Evolutionary conservation across 2,329 filamentous ascomycete species (phyloP), one percentile per base, ranked within the genome.

Genomic region (Aspergillus neotritici): DNA sequence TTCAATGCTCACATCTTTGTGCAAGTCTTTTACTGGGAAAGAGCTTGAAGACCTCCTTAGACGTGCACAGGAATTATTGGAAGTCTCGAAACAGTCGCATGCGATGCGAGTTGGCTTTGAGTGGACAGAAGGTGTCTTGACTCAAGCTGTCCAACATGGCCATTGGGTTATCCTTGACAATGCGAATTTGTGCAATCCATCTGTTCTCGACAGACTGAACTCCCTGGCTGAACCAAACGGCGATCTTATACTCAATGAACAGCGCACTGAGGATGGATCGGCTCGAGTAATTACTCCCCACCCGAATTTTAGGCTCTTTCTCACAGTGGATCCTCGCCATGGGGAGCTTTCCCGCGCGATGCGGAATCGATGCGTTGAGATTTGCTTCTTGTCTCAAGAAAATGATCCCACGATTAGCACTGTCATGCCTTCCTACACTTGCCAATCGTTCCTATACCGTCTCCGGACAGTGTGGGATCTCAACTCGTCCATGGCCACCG

Each of bases 161-260:
- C 79, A 89, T 48, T 98, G 93, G 93, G 75, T 98, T 13, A 83
- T 98, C 9, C 80, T 98, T 15, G 93, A 98, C 66, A 96, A 98
- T 65, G 93, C 94, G 47, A 98, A 98, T 59, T 77, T 98, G 44
- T 98, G 94, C 70, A 96, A 86, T 58, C 85, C 91, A 16, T 95
- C 91, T 5, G 93, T 98, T 1, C 77, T 98, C 8, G 93, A 98
- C 66, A 80, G 94, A 49, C 72, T 98, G 40, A 98, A 98, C 64
- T 97, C 93, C 0, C 72, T 98, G 7, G 83, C 97, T 6, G 93
- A 98, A 62, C 90, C 89, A 0, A 84, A 90, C 57, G 93, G 93
- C 1, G 83, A 82, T 49, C 72, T 98, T 15, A 88, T 87, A 55
- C 85, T 98, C 62, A 97, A 96, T 57, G 93, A 98, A 63, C 90